These are phyloP conservation scores for Vigna hirtella DNA, from an alignment of 306 rosid genomes.

Conservation along the genomic window DNA sequence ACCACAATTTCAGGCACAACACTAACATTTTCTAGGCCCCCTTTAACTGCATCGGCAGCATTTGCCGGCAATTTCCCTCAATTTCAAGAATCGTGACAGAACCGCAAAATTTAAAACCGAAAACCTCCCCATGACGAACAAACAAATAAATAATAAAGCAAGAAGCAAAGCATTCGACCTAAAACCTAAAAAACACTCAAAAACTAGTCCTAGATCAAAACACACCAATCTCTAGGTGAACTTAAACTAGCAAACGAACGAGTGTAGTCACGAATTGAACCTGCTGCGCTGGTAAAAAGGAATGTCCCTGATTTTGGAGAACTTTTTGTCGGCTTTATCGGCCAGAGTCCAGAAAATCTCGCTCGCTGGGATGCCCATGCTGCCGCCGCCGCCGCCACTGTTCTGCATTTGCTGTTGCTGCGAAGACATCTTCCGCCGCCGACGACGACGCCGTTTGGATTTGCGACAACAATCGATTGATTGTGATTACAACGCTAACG, in stretches of 20 bases:
- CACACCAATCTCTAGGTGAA: neutral
- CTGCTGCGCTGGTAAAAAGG: constrained; percentile 84
- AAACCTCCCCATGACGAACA: too few species aligned
- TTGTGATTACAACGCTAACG: neutral
- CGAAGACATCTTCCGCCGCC: neutral
- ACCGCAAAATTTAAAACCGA: too few species aligned
- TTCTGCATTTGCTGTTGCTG: constrained; percentile 41
- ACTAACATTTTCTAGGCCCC: too few species aligned
- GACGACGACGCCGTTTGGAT: constrained; percentile 39
- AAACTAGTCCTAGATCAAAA: neutral
- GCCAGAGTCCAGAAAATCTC: constrained; percentile 79
- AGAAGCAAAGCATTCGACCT: neutral
- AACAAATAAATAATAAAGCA: too few species aligned
- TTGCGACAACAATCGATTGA: neutral
- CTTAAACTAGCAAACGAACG: neutral
- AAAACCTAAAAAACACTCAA: neutral
- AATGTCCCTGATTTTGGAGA: constrained; percentile 80
- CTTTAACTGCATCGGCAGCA: too few species aligned
- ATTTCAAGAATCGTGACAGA: too few species aligned
- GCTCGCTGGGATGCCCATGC: constrained; percentile 61
- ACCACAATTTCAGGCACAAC: too few species aligned
- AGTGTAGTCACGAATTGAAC: neutral
- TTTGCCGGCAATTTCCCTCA: too few species aligned
- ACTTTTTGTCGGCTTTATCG: constrained; percentile 82
- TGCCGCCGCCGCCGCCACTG: constrained; percentile 37